Evolutionary conservation across 805 yeast species (phyloP), one percentile per base, ranked within the genome.

Genomic region (Candida boidinii): DNA sequence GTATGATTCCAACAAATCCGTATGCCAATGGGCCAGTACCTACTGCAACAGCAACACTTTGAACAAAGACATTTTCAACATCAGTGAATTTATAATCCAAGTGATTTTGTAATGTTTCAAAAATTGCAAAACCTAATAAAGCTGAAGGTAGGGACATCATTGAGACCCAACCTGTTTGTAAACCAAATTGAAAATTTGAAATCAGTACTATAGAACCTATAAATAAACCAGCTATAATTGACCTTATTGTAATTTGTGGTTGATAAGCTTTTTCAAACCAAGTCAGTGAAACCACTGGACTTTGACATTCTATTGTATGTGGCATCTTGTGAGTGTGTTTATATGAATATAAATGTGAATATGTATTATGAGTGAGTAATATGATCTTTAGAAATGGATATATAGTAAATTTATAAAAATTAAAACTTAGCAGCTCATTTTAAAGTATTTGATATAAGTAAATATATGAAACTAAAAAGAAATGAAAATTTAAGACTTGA

Each of bases 71-170:
- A 48, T 87, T 90, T 51, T 92, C 97, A n/a, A 85, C 95, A 42
- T 86, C 96, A 0, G 92, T 73, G 47, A 76, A 74, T 1, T 77
- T 76, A 23, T 55, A 56, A 6, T 45, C 42, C 10, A 67, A 34
- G 4, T 42, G 35, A 2, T 42, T 31, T 17, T 65, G 63, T 3
- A 79, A 45, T 4, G 74, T 59, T 45, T 78, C 84, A 63, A 88
- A 90, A 14, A 82, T 62, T 1, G 96, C 81, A 53, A 76, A 88
- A 0, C 94, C 96, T 17, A 90, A 58, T 33, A 90, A 57, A 0
- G 97, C 96, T 4, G 95, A 80, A 0, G 98, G 97, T 34, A 90
- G 63, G 16, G 95, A 83, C 98, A 90, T 92, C 98, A 90, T 90
- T 9, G 96, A 86, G 5, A 92, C 96, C 98, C 98, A 90, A 2